These are phyloP conservation scores for Thermochaetoides dissita DNA, from an alignment of 2,329 filamentous ascomycete genomes.

Conservation along the genomic window DNA sequence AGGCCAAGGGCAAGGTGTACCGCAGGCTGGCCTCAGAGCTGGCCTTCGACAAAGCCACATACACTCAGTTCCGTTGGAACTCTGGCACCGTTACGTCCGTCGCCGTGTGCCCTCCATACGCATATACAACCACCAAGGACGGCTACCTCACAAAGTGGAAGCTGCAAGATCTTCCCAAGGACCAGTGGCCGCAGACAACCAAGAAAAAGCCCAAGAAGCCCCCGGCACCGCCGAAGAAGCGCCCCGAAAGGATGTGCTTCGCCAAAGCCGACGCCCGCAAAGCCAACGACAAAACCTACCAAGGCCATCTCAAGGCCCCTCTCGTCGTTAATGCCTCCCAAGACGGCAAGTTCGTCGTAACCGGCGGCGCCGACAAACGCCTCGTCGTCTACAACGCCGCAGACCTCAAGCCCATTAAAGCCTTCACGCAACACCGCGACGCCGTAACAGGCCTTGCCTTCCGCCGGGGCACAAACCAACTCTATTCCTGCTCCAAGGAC, in stretches of 20 bases:
- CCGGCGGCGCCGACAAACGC: conserved; percentile 71
- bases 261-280: conserved; percentile 48
- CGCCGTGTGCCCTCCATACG: conserved; percentile 63
- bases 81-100: conserved; percentile 66
- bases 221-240: conserved; percentile 42
- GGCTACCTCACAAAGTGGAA: conserved; percentile 79
- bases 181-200: conserved; percentile 47
- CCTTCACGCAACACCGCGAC: conserved; percentile 86
- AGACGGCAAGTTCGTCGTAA: conserved; percentile 82
- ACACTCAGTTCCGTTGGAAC: conserved; percentile 66
- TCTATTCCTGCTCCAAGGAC: conserved; percentile 84
- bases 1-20: conserved; percentile 82
- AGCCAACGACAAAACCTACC: conserved; percentile 48
- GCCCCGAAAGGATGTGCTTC: conserved; percentile 49
- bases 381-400: conserved; percentile 80
- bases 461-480: conserved; percentile 72
- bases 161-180: conserved; percentile 49
- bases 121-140: conserved; percentile 83
- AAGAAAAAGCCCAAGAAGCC: conserved; percentile 44
- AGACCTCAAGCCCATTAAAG: conserved; percentile 61
- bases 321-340: conserved; percentile 74
- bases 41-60: conserved; percentile 51
- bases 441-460: conserved; percentile 76
- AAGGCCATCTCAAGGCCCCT: conserved; percentile 67
- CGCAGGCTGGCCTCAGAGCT: conserved; percentile 62